Evolutionary conservation across 192 early-diverging fungal species (phyloP).

Genomic region (Backusella parvicylindrica): DNA sequence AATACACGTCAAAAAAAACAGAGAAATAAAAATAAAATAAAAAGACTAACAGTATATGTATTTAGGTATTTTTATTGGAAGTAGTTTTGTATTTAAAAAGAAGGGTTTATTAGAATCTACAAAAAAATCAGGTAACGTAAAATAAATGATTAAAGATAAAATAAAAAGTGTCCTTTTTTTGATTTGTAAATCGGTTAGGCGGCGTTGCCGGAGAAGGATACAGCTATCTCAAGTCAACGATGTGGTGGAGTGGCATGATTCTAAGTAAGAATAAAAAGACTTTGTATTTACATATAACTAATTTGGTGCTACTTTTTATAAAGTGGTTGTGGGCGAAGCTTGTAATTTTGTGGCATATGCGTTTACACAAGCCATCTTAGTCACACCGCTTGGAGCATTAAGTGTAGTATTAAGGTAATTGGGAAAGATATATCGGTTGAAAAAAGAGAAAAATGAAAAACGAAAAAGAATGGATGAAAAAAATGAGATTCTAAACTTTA

Average conservation of each 20-base stretch:
- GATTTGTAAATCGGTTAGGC: slow-evolving; percentile 17
- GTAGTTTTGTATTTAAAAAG: slow-evolving; percentile 93
- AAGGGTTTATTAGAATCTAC: slow-evolving; percentile 85
- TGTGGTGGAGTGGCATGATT: slow-evolving; percentile 61
- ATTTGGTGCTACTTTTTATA: background rate
- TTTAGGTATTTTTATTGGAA: slow-evolving; percentile 84
- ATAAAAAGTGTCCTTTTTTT: background rate
- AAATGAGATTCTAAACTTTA: background rate
- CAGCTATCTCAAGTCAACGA: slow-evolving; percentile 44
- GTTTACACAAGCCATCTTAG: slow-evolving; percentile 95
- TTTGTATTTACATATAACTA: too few relatives aligned
- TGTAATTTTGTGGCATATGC: slow-evolving; percentile 97
- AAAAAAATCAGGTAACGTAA: slow-evolving; percentile 42
- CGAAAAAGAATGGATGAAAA: background rate
- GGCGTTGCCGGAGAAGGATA: slow-evolving; percentile 50
- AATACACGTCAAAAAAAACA: background rate
- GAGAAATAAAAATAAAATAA: background rate
- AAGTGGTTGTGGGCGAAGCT: slow-evolving; percentile 92
- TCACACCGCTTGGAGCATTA: slow-evolving; percentile 91
- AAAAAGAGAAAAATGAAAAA: background rate
- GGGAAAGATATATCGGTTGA: background rate
- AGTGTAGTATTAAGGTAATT: slow-evolving; percentile 83
- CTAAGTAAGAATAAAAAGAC: slow-evolving; percentile 42
- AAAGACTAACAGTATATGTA: slow-evolving; percentile 1
- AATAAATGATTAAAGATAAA: background rate